Base-by-base conservation (phyloP, 306 rosid species). In the Vigna mungo region DNA sequence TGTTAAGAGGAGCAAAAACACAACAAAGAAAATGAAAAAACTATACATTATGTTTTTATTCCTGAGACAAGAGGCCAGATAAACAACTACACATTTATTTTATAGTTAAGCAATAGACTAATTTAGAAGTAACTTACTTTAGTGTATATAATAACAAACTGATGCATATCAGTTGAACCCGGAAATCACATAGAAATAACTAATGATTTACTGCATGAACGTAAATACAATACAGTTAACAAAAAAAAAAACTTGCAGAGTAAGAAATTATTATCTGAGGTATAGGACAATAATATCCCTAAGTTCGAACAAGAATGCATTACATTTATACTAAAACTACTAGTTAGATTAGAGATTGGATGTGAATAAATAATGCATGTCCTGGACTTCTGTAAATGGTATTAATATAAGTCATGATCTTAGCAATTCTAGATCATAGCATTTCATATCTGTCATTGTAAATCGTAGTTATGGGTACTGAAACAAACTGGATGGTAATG, bases 391-490 rank as follows among this genome's bases (percentile, higher is more conserved):
- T 34, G 25, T n/a, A 71, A 55, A 67, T 7, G 39, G n/a, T 16
- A 77, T 44, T 3, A 20, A 71, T 23, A 51, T 69, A n/a, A n/a
- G n/a, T n/a, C n/a, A 55, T 72, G 44, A 17, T 77, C 53, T 54
- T 64, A 34, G 17, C 59, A 56, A 34, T 12, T 27, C 58, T 34
- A 55, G 39, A 71, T 61, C 74, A 76, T 56, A 16, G 53, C 51
- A 48, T 77, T 67, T 53, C 27, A 54, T 51, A 9, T 46, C 1
- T 56, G n/a, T 4, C 64, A 39, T 17, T 46, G 44, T 37, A 17
- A 65, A 64, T 7, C 63, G 8, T 20, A 49, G 72, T 23, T 56
- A n/a, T 54, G 68, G 21, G 52, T 53, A 39, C 41, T 76, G 66
- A 68, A 65, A 76, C 77, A 66, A 65, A 32, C 10, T 21, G n/a